These are phyloP conservation scores for Meira nashicola DNA, from an alignment of 1,284 basidiomycete species.

Conservation along the genomic window DNA sequence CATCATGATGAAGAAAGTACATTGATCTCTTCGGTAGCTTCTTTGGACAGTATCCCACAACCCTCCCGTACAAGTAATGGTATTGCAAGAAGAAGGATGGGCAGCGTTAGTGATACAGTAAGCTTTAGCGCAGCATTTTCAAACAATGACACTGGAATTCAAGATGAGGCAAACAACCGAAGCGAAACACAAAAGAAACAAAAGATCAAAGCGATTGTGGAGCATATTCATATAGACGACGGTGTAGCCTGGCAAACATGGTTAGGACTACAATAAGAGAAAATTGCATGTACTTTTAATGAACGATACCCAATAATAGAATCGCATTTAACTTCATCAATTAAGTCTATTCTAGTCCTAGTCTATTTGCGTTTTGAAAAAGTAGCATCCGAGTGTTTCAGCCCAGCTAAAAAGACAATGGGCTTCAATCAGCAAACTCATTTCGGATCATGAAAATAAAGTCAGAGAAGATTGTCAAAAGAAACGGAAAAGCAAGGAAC, in stretches of 20 bases:
- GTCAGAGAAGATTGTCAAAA: too few species aligned
- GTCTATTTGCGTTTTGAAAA: too few species aligned
- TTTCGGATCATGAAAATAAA: too few species aligned
- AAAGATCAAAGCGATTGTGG: neutral
- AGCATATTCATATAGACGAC: slow-evolving; percentile 11
- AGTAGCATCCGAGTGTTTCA: too few species aligned
- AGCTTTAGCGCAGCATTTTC: neutral
- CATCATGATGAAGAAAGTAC: neutral
- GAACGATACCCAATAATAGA: neutral
- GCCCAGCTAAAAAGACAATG: too few species aligned
- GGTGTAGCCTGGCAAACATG: slow-evolving; percentile 13
- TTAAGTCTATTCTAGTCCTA: neutral
- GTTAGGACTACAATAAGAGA: slow-evolving; percentile 4
- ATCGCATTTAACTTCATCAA: neutral
- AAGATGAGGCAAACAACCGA: neutral
- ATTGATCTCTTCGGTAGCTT: neutral
- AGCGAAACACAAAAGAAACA: neutral
- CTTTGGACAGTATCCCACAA: neutral
- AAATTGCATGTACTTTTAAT: neutral
- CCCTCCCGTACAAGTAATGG: neutral
- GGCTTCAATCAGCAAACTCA: too few species aligned
- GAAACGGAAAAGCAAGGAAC: too few species aligned
- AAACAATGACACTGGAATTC: neutral
- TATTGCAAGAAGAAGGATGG: neutral
- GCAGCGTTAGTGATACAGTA: neutral